These are phyloP conservation scores for Mangifera indica DNA, from an alignment of 345 rosid species.

Conservation along the genomic window DNA sequence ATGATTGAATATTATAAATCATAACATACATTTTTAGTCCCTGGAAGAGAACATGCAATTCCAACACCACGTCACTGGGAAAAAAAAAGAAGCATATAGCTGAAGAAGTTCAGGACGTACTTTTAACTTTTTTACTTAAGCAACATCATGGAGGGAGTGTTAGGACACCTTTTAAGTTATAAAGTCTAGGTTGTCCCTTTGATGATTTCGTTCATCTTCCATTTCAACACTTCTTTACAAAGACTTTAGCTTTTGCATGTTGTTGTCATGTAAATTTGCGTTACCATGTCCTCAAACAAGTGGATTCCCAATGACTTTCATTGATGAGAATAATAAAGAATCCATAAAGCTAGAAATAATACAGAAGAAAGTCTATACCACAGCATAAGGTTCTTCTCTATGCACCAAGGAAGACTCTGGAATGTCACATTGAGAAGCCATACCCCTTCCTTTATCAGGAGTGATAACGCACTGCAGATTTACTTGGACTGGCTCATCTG, in stretches of 20 bases:
- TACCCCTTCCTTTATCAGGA: conserved; percentile 73
- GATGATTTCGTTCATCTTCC: not conserved
- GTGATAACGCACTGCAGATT: conserved; percentile 47
- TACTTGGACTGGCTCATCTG: conserved; percentile 45
- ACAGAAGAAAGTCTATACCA: conserved; percentile 40
- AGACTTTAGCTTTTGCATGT: not conserved
- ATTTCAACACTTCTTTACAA: not conserved
- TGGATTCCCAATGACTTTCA: not conserved
- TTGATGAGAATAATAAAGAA: not conserved
- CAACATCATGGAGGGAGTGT: not conserved
- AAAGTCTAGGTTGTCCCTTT: not conserved
- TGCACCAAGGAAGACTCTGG: conserved; percentile 70
- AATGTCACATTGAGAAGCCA: conserved; percentile 57
- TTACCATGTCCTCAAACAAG: not conserved
- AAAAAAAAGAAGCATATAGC: not conserved
- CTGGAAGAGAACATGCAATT: too few relatives aligned
- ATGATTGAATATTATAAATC: not conserved
- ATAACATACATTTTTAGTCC: too few relatives aligned
- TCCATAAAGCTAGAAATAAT: conserved; percentile 1
- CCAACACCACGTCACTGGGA: too few relatives aligned
- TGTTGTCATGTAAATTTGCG: not conserved
- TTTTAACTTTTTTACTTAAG: too few relatives aligned
- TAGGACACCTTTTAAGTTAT: not conserved
- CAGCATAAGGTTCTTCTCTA: conserved; percentile 66
- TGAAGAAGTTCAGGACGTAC: not conserved